Evolutionary conservation across 805 yeast genomes (phyloP), one percentile per base, ranked within the genome.

Genomic region (Candida hungchunana): DNA sequence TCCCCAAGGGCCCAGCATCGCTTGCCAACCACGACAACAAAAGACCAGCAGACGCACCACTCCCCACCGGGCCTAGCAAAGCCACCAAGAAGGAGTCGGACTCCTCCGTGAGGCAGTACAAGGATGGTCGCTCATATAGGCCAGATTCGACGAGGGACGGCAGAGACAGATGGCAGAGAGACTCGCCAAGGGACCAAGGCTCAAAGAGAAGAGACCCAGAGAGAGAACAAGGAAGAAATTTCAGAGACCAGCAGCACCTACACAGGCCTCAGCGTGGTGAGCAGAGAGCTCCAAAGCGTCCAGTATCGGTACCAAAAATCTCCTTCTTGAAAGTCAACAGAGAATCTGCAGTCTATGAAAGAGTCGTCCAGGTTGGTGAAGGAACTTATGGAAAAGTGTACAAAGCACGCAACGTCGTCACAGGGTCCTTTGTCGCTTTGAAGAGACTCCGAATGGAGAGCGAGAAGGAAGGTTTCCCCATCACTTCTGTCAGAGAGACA

Each of bases 341-440:
- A 38, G 42, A 37, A n/a, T 43, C 53, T 8, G 45, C 56, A 0
- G 50, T 64, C 3, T 87, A 82, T 57, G 80, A 81, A 45, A 67
- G 89, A 36, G 75, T 85, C 1, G 71, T 75, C 26, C 97, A 93
- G 55, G 97, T 93, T 5, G 98, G 98, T n/a, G 97, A 93, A 61
- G 98, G 98, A 8, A 93, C 97, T 0, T 93, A 93, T 58, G 98
- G 98, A 14, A 88, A 86, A 56, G 99, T 93, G 15, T 88, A 83
- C 64, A 87, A 88, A 55, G 96, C 96, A 0, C 68, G 66, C 32
- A 88, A 93, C 56, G 62, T 63, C 12, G 64, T 75, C 5, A 85
- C 96, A 0, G 70, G 75, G 2, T 77, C 74, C 39, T 63, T 72
- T 46, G 93, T 88, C n/a, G 98, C 98, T 1, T 65, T 93, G 53